Conservation (phyloP, 495 filamentous ascomycete genomes). For the Aspergillus sparsus region DNA sequence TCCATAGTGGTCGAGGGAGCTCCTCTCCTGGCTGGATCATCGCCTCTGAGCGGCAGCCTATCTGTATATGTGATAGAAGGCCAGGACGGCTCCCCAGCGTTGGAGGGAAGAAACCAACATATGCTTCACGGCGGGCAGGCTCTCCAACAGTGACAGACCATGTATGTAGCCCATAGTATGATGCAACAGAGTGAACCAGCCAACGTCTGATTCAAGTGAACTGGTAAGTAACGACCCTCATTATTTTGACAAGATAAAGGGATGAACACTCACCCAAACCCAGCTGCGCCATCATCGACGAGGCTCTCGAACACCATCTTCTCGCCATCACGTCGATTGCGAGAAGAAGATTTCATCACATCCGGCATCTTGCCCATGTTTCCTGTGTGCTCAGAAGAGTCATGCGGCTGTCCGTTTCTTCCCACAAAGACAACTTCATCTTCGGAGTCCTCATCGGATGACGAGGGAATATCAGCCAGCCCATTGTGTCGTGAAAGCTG, state of each 20-base stretch:
- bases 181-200: slow-evolving; percentile 89
- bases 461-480: slow-evolving; percentile 49
- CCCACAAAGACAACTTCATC: slow-evolving; percentile 96
- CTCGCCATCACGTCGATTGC: slow-evolving; percentile 56
- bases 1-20: slow-evolving; percentile 62
- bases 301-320: slow-evolving; percentile 79
- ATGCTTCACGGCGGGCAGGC: slow-evolving; percentile 79
- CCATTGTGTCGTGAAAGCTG: slow-evolving; percentile 45
- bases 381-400: slow-evolving; percentile 48
- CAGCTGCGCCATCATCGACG: slow-evolving; percentile 70
- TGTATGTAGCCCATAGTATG: slow-evolving; percentile 88
- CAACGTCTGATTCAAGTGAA: slow-evolving; percentile 62
- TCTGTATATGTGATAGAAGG: slow-evolving; percentile 29
- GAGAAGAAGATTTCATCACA: slow-evolving; percentile 44
- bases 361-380: slow-evolving; percentile 32
- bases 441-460: slow-evolving; percentile 62
- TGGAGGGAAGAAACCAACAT: slow-evolving; percentile 70
- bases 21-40: slow-evolving; percentile 46
- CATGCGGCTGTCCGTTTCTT: slow-evolving; percentile 71
- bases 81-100: slow-evolving; percentile 30
- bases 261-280: slow-evolving; percentile 70
- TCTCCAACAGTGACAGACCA: slow-evolving; percentile 78
- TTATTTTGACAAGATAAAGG: slow-evolving; percentile 5
- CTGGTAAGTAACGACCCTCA: slow-evolving; percentile 14
- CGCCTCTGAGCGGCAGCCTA: slow-evolving; percentile 29